Evolutionary conservation across 2,329 filamentous ascomycete genomes (phyloP).

Genomic region (Pseudogymnoascus verrucosus): DNA sequence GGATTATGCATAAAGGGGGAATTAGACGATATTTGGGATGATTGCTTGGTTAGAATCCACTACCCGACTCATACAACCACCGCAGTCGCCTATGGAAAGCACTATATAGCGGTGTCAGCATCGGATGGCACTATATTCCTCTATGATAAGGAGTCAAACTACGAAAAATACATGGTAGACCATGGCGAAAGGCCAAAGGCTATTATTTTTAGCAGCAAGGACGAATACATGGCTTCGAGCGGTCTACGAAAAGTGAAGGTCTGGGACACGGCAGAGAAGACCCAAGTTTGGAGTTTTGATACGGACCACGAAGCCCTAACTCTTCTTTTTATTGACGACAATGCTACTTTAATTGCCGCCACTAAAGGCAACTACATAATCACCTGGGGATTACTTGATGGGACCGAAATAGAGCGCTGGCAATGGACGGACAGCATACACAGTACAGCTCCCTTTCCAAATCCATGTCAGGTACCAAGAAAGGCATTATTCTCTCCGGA

Average conservation of each 20-base stretch:
- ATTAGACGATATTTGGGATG: conserved; percentile 26
- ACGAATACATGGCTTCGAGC: conserved; percentile 22
- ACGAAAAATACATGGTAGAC: conserved; percentile 14
- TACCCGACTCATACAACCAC: conserved; percentile 22
- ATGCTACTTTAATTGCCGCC: conserved; percentile 17
- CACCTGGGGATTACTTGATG: conserved; percentile 15
- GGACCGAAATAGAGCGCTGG: not conserved
- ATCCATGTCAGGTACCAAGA: not conserved
- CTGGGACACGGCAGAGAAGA: conserved; percentile 18
- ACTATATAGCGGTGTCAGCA: conserved; percentile 26
- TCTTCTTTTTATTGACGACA: conserved; percentile 14
- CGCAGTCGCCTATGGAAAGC: conserved; percentile 22
- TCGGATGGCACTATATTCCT: conserved; percentile 26
- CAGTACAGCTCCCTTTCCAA: not conserved
- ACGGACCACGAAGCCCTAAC: conserved; percentile 14
- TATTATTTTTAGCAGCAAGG: conserved; percentile 22
- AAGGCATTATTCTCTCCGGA: conserved; percentile 13
- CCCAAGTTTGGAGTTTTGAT: conserved; percentile 16
- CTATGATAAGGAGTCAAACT: conserved; percentile 23
- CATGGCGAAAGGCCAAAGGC: conserved; percentile 24
- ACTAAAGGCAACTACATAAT: conserved; percentile 16
- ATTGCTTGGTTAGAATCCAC: conserved; percentile 27
- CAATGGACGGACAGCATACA: not conserved
- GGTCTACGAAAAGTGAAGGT: conserved; percentile 16
- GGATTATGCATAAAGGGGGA: conserved; percentile 21